Percentiles rank a stretch among this genome's conserved stretches.
phyloP scores from a whole-genome alignment of 257 asterid genomes.

The Thymus mandschuricus region DNA sequence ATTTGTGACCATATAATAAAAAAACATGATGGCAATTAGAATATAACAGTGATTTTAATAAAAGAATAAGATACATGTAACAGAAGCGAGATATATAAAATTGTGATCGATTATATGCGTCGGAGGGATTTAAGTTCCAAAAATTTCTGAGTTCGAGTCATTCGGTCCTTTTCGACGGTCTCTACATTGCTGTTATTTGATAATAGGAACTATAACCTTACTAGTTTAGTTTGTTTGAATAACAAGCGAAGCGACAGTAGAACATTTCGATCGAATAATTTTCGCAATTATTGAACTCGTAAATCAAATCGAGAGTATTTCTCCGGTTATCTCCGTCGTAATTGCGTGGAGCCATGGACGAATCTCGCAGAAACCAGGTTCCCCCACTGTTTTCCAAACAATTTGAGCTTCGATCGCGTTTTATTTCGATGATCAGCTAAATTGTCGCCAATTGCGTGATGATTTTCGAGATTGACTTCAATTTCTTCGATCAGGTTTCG shows the following conservation, averaged over 20 bases:
- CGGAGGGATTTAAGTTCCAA: too few relatives aligned
- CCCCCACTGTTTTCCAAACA: neutral
- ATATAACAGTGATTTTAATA: too few relatives aligned
- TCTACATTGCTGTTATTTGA: too few relatives aligned
- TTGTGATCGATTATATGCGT: too few relatives aligned
- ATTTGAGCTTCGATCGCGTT: neutral
- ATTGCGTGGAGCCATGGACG: slow-evolving; percentile 43
- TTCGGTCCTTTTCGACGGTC: too few relatives aligned
- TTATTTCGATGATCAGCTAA: neutral
- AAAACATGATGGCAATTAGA: too few relatives aligned
- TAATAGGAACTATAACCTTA: too few relatives aligned
- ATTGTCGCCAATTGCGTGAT: neutral
- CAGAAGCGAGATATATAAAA: too few relatives aligned
- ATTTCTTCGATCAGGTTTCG: slow-evolving; percentile 62
- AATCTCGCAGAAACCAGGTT: slow-evolving; percentile 53
- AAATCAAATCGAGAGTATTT: neutral
- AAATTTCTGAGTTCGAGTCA: too few relatives aligned
- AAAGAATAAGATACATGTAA: too few relatives aligned
- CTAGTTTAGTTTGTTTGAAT: neutral
- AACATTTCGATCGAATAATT: neutral
- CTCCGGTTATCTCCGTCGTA: slow-evolving; percentile 29
- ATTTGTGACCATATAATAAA: too few relatives aligned
- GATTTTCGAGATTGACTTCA: slow-evolving; percentile 23
- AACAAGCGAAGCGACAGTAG: neutral
- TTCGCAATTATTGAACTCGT: slow-evolving; percentile 16